phyloP scores from a whole-genome alignment of 2,329 filamentous ascomycete species.

The Blumeria hordei region DNA sequence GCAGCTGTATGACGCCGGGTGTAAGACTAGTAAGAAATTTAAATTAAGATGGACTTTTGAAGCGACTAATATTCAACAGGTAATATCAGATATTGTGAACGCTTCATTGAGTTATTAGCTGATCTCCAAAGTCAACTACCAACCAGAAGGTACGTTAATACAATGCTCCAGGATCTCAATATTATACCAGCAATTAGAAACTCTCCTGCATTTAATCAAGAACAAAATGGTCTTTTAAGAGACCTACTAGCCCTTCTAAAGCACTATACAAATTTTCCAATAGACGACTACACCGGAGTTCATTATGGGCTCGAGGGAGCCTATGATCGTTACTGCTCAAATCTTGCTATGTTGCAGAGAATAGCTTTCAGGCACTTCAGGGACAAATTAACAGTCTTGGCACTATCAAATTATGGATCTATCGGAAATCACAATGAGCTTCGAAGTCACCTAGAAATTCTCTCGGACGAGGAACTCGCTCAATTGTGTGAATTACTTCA shows the following conservation, averaged over 20 bases:
- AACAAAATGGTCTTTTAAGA: constrained; percentile 51
- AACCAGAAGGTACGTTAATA: constrained; percentile 81
- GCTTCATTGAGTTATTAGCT: constrained; percentile 74
- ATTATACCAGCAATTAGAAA: constrained; percentile 52
- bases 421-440: constrained; percentile 64
- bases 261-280: constrained; percentile 71
- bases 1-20: constrained; percentile 35
- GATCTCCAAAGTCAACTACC: constrained; percentile 86
- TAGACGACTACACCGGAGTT: constrained; percentile 72
- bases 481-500: constrained; percentile 45
- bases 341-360: constrained; percentile 57
- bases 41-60: background rate
- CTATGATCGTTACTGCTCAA: constrained; percentile 56
- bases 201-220: constrained; percentile 54
- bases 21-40: constrained; percentile 20
- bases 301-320: constrained; percentile 49
- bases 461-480: constrained; percentile 52
- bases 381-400: constrained; percentile 72
- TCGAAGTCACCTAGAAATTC: constrained; percentile 42
- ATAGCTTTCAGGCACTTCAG: constrained; percentile 62
- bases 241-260: constrained; percentile 60
- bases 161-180: constrained; percentile 66
- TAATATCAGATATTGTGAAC: constrained; percentile 62
- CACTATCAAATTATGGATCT: constrained; percentile 75
- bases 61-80: constrained; percentile 21